Percentiles rank a stretch among this genome's conserved stretches.
Conservation (phyloP, 768 basidiomycete species). For the Leccinum variicolor region DNA sequence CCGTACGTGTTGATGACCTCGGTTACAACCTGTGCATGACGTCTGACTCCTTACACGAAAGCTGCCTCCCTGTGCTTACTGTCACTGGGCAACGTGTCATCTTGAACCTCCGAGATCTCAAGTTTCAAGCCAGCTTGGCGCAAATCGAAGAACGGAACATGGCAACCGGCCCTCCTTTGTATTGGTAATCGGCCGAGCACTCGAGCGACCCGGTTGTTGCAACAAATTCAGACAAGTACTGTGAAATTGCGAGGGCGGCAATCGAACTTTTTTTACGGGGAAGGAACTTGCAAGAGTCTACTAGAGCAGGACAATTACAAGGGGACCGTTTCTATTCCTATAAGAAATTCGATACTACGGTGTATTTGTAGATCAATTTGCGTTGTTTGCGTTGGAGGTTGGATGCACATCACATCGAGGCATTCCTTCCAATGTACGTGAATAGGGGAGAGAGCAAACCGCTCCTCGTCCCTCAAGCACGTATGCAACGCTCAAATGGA, state of each 20-base stretch:
- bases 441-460: neutral
- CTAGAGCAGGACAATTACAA: neutral
- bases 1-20: neutral
- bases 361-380: neutral
- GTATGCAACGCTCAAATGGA: neutral
- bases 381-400: neutral
- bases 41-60: neutral
- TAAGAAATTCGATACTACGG: neutral
- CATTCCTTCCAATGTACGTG: neutral
- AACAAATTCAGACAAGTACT: neutral
- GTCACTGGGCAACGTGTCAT: slow-evolving; percentile 14
- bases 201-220: neutral
- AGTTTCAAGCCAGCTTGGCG: neutral
- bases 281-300: neutral
- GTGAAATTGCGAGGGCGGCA: neutral
- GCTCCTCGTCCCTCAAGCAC: neutral
- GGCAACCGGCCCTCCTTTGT: neutral
- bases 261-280: neutral
- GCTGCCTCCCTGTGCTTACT: slow-evolving; percentile 4
- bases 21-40: neutral
- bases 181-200: neutral
- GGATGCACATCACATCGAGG: too few species aligned
- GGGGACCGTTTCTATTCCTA: neutral
- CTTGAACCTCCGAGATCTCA: slow-evolving; percentile 9
- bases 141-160: neutral